These are phyloP conservation scores for Aspergillus sclerotiicarbonarius DNA, from an alignment of 495 filamentous ascomycete species.

Conservation along the genomic window DNA sequence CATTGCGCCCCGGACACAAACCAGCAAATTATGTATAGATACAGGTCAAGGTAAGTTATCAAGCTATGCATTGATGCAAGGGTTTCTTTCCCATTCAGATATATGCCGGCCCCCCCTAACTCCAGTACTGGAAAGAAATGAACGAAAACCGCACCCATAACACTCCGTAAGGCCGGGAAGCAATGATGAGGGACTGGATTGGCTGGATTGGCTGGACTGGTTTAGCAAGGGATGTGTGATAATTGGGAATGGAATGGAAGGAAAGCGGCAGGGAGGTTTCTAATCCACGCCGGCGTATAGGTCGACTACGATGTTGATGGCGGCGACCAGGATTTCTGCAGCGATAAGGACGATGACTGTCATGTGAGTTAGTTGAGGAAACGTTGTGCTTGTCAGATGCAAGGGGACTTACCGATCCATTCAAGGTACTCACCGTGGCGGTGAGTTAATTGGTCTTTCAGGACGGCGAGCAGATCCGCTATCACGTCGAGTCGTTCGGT, in stretches of 20 bases:
- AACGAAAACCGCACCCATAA: too few species aligned
- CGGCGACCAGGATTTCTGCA: constrained; percentile 91
- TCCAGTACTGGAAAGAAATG: neutral
- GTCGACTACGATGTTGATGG: constrained; percentile 94
- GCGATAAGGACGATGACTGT: constrained; percentile 92
- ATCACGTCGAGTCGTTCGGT: constrained; percentile 92
- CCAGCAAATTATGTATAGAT: neutral
- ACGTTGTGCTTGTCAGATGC: constrained; percentile 10
- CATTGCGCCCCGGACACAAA: neutral
- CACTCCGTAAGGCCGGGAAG: too few species aligned
- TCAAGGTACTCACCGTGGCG: constrained; percentile 95
- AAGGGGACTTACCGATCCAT: constrained; percentile 75
- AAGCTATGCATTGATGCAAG: neutral
- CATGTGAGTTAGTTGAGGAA: constrained; percentile 10
- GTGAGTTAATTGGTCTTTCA: constrained; percentile 94
- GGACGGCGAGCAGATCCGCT: constrained; percentile 86
- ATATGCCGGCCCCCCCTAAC: constrained; percentile 8
- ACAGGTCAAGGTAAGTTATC: neutral
- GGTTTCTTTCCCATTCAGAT: neutral
- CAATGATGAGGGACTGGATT: too few species aligned
- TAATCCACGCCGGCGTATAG: constrained; percentile 81
- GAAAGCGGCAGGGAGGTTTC: neutral
- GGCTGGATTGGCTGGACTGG: too few species aligned
- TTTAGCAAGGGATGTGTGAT: neutral
- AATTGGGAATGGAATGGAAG: neutral